Conservation (phyloP, 1,284 basidiomycete genomes). For the Rhodotorula sp. region DNA sequence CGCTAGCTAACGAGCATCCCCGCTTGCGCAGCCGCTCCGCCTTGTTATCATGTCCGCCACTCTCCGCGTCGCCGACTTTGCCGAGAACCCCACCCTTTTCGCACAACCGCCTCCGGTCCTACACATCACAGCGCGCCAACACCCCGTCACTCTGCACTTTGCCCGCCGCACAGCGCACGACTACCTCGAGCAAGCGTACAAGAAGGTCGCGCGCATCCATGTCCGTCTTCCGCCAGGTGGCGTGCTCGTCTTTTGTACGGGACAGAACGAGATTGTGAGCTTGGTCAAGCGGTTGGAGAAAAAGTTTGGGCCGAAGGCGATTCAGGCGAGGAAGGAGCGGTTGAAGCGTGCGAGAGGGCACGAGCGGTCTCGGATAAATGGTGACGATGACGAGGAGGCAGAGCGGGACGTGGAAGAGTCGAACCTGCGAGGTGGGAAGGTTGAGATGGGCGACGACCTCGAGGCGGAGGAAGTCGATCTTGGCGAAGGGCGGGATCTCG, state of each 20-base stretch:
- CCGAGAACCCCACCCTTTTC: slow-evolving; percentile 82
- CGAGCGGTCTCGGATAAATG: slow-evolving; percentile 4
- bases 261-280: slow-evolving; percentile 70
- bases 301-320: slow-evolving; percentile 68
- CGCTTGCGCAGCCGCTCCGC: slow-evolving; percentile 66
- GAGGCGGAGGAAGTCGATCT: slow-evolving; percentile 82
- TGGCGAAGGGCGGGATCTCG: slow-evolving; percentile 56
- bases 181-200: slow-evolving; percentile 86
- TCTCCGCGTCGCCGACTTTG: slow-evolving; percentile 88
- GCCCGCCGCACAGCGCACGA: slow-evolving; percentile 79
- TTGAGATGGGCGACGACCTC: slow-evolving; percentile 53
- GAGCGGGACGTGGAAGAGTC: slow-evolving; percentile 22
- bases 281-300: slow-evolving; percentile 71
- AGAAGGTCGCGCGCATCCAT: slow-evolving; percentile 81
- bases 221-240: slow-evolving; percentile 67
- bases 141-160: slow-evolving; percentile 95
- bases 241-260: slow-evolving; percentile 71
- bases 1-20: neutral
- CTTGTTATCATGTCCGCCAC: slow-evolving; percentile 99
- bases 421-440: slow-evolving; percentile 16
- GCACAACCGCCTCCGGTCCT: slow-evolving; percentile 81
- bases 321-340: slow-evolving; percentile 58
- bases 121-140: slow-evolving; percentile 83
- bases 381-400: slow-evolving; percentile 25
- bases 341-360: slow-evolving; percentile 40